These are phyloP conservation scores for Podaxis mareebaensis DNA, from an alignment of 768 basidiomycete genomes.

Conservation along the genomic window DNA sequence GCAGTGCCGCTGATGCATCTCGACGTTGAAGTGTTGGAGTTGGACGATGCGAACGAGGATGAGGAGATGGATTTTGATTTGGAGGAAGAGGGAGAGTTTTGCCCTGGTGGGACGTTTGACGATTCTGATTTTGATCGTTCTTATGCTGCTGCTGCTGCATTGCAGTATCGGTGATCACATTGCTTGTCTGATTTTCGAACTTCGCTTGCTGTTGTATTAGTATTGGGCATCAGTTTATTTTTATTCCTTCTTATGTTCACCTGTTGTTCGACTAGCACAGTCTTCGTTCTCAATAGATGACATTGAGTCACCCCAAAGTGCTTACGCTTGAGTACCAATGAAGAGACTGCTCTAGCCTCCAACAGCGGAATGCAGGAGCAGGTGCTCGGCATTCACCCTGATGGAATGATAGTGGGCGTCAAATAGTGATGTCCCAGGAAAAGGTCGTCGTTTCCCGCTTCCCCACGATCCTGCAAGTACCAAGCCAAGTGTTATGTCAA, in stretches of 20 bases:
- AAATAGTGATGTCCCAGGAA: background rate
- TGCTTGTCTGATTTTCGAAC: background rate
- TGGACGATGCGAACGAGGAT: conserved; percentile 24
- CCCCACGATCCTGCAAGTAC: background rate
- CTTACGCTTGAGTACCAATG: background rate
- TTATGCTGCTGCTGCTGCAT: conserved; percentile 20
- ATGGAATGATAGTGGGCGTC: background rate
- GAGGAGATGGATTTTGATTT: conserved; percentile 18
- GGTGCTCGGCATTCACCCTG: background rate
- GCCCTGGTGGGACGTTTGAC: conserved; percentile 35
- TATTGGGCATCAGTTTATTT: background rate
- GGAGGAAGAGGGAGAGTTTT: conserved; percentile 25
- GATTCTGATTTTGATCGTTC: conserved; percentile 37
- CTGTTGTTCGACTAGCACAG: background rate
- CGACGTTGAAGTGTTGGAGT: conserved; percentile 23
- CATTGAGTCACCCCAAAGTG: background rate
- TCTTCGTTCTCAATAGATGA: background rate
- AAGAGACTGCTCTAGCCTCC: background rate
- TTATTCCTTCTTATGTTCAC: background rate
- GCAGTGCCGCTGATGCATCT: conserved; percentile 19
- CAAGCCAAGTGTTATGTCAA: background rate
- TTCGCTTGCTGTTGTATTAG: conserved; percentile 7
- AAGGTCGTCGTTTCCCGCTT: background rate
- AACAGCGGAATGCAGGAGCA: background rate
- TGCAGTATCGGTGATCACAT: conserved; percentile 12